A percentile compares a stretch with the other conserved stretches of the same genome.
Evolutionary conservation across 495 filamentous ascomycete species (phyloP).

Genomic region (Penicillium antarcticum): DNA sequence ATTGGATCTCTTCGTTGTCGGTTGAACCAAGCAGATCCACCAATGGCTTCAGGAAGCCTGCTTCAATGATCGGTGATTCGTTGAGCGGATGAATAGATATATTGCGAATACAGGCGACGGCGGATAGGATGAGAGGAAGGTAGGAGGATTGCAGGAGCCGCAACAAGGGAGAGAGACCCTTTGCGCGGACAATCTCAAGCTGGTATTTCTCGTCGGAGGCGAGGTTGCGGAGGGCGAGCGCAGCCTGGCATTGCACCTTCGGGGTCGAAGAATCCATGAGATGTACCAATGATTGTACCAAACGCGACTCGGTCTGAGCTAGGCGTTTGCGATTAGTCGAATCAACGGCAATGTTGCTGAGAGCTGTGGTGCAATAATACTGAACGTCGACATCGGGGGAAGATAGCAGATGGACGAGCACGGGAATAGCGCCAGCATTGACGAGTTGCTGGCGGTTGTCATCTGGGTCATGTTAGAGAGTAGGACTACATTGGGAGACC

Average conservation of each 20-base stretch:
- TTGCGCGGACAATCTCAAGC: slow-evolving; percentile 89
- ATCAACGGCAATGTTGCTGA: slow-evolving; percentile 98
- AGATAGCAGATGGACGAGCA: slow-evolving; percentile 88
- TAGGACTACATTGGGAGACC: background rate
- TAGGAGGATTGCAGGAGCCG: slow-evolving; percentile 92
- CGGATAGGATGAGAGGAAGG: slow-evolving; percentile 91
- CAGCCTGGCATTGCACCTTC: slow-evolving; percentile 97
- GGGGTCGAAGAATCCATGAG: slow-evolving; percentile 96
- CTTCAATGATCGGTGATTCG: slow-evolving; percentile 98
- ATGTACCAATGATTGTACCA: slow-evolving; percentile 90
- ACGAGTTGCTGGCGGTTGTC: slow-evolving; percentile 97
- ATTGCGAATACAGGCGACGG: slow-evolving; percentile 96
- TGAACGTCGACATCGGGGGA: slow-evolving; percentile 95
- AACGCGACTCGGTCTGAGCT: slow-evolving; percentile 79
- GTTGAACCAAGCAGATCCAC: slow-evolving; percentile 93
- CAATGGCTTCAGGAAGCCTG: slow-evolving; percentile 87
- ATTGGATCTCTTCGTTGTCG: slow-evolving; percentile 98
- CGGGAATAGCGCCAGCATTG: slow-evolving; percentile 92
- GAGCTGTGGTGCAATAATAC: slow-evolving; percentile 97
- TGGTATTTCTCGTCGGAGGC: slow-evolving; percentile 99
- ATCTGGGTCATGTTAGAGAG: slow-evolving; percentile 50
- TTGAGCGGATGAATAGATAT: slow-evolving; percentile 99
- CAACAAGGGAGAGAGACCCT: slow-evolving; percentile 78
- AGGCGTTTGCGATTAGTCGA: slow-evolving; percentile 84
- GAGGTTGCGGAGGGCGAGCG: slow-evolving; percentile 87